These are phyloP conservation scores for Picea abies DNA, from an alignment of 83 land plant genomes.

Conservation along the genomic window DNA sequence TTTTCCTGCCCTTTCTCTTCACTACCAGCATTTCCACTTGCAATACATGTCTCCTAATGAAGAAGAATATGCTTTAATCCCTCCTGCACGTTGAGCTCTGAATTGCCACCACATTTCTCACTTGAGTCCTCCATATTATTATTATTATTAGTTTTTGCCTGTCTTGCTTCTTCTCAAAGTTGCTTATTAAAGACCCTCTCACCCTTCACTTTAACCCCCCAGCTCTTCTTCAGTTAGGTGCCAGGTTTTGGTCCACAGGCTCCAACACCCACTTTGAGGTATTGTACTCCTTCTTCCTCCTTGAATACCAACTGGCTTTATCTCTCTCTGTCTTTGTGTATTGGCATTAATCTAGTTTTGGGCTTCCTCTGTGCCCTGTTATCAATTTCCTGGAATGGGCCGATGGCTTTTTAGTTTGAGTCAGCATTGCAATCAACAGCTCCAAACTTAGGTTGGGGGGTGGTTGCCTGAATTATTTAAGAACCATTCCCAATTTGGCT, in stretches of 20 bases:
- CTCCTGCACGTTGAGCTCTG: slow-evolving; percentile 15
- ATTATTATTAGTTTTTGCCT: background rate
- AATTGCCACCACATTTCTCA: slow-evolving; percentile 12
- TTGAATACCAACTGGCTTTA: background rate
- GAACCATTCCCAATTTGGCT: background rate
- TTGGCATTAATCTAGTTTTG: background rate
- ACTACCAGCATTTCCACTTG: background rate
- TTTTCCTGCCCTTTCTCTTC: background rate
- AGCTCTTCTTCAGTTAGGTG: slow-evolving; percentile 3
- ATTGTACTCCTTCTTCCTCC: background rate
- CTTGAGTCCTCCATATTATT: background rate
- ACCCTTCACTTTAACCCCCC: slow-evolving; percentile 14
- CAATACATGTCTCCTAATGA: slow-evolving; percentile 2
- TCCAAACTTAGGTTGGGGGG: background rate
- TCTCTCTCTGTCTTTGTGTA: background rate
- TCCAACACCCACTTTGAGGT: slow-evolving; percentile 6
- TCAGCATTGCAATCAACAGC: background rate
- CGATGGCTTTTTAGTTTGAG: background rate
- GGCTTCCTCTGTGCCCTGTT: background rate
- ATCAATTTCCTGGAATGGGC: background rate
- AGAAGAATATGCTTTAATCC: slow-evolving; percentile 4
- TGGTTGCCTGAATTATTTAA: background rate
- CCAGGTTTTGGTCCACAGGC: background rate
- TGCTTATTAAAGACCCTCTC: slow-evolving; percentile 18
- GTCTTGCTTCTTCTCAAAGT: slow-evolving; percentile 16